Evolutionary conservation across 1,284 basidiomycete genomes (phyloP).

Genomic region (Pascua guehoae): DNA sequence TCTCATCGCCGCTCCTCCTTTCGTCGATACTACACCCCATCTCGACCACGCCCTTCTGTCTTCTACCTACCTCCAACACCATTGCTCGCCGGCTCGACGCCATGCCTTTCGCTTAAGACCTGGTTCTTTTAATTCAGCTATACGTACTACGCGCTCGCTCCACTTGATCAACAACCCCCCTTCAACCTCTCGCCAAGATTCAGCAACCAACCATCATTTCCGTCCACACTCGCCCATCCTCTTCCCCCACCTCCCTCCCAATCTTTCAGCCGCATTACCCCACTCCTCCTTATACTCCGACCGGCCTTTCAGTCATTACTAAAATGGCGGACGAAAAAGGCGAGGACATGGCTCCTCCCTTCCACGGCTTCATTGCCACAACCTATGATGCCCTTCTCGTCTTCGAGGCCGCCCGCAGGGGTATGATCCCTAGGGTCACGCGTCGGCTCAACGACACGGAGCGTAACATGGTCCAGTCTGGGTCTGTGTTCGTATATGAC

Average conservation of each 20-base stretch:
- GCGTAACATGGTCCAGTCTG: conserved; percentile 85
- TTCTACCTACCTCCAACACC: too few species aligned
- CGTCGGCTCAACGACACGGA: conserved; percentile 89
- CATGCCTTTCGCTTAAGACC: too few species aligned
- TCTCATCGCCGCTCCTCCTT: background rate
- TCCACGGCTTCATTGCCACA: conserved; percentile 89
- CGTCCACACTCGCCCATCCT: background rate
- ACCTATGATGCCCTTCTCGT: conserved; percentile 93
- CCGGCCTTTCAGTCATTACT: background rate
- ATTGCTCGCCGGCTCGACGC: too few species aligned
- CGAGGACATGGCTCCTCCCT: conserved; percentile 59
- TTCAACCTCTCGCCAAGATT: background rate
- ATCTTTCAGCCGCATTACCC: background rate
- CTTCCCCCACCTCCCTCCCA: background rate
- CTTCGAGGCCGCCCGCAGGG: conserved; percentile 85
- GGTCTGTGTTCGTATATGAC: conserved; percentile 95
- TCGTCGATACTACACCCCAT: background rate
- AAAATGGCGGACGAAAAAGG: conserved; percentile 18
- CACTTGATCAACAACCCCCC: background rate
- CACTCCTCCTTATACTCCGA: conserved; percentile 1
- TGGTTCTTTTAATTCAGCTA: too few species aligned
- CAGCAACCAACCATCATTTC: background rate
- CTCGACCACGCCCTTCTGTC: too few species aligned
- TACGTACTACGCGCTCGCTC: too few species aligned
- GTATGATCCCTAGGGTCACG: conserved; percentile 89